Percentiles rank a stretch among this genome's conserved stretches.
These are phyloP conservation scores for Penicillium hordei DNA, from an alignment of 2,329 filamentous ascomycete species.

Conservation along the genomic window DNA sequence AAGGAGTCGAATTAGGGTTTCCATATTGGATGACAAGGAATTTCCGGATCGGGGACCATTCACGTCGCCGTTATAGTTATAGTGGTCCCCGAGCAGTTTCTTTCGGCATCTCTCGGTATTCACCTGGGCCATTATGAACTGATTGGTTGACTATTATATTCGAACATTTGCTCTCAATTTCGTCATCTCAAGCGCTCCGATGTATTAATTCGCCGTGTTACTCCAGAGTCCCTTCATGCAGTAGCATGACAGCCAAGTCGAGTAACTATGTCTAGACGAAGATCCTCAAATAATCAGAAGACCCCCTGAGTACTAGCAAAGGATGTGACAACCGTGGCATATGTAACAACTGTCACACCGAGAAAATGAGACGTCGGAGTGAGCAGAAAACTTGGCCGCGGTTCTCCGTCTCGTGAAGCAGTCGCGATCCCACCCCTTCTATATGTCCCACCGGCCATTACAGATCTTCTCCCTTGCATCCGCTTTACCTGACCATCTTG, in stretches of 20 bases:
- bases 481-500: background rate
- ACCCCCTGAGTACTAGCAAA: background rate
- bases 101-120: conserved; percentile 4
- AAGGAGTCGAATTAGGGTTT: conserved; percentile 1
- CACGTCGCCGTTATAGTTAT: conserved; percentile 5
- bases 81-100: conserved; percentile 21
- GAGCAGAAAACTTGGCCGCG: background rate
- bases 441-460: background rate
- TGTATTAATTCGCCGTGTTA: background rate
- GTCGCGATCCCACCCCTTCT: background rate
- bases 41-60: conserved; percentile 23
- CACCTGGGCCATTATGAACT: background rate
- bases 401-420: background rate
- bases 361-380: background rate
- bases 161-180: background rate
- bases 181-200: background rate
- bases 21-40: conserved; percentile 7
- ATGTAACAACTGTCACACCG: background rate
- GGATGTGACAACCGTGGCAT: background rate
- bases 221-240: background rate
- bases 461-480: background rate
- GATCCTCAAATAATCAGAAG: background rate
- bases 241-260: background rate
- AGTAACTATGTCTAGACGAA: background rate
- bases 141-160: background rate